Evolutionary conservation across 352 stramenopile genomes (phyloP), one percentile per base, ranked within the genome.

Genomic region (Detonula confervacea): DNA sequence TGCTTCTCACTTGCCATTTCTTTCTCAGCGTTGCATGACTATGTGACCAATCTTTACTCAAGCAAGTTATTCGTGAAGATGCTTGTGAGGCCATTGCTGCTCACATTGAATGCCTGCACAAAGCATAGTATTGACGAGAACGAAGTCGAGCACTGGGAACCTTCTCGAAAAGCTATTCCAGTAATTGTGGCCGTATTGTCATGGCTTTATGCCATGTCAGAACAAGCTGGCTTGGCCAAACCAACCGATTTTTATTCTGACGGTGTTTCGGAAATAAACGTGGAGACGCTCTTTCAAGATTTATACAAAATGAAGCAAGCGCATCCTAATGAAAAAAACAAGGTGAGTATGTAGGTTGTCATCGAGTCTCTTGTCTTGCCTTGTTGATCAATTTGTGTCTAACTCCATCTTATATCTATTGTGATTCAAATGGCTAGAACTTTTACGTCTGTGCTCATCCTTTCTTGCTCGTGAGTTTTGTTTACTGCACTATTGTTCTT

Each of bases 361-460:
- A n/a, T n/a, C n/a, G n/a, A n/a, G n/a, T n/a, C n/a, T n/a, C n/a
- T n/a, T n/a, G n/a, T n/a, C n/a, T n/a, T n/a, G n/a, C n/a, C n/a
- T n/a, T n/a, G n/a, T n/a, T n/a, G n/a, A n/a, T n/a, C n/a, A n/a
- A n/a, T n/a, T n/a, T n/a, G n/a, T n/a, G n/a, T n/a, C n/a, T n/a
- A n/a, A n/a, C n/a, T n/a, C n/a, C n/a, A n/a, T n/a, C n/a, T n/a
- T n/a, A n/a, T n/a, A n/a, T n/a, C n/a, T n/a, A n/a, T n/a, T n/a
- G n/a, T n/a, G n/a, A n/a, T n/a, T n/a, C n/a, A n/a, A n/a, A n/a
- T n/a, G n/a, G n/a, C n/a, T n/a, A n/a, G n/a, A 61, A 87, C 25
- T 96, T 95, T 74, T 95, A 88, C 69, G 60, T 96, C 24, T 91
- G 77, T 25, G 73, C 69, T 14, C 84, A 91, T 64, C 85, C 91